Evolutionary conservation across 495 filamentous ascomycete genomes (phyloP).

Genomic region (Letharia lupina): DNA sequence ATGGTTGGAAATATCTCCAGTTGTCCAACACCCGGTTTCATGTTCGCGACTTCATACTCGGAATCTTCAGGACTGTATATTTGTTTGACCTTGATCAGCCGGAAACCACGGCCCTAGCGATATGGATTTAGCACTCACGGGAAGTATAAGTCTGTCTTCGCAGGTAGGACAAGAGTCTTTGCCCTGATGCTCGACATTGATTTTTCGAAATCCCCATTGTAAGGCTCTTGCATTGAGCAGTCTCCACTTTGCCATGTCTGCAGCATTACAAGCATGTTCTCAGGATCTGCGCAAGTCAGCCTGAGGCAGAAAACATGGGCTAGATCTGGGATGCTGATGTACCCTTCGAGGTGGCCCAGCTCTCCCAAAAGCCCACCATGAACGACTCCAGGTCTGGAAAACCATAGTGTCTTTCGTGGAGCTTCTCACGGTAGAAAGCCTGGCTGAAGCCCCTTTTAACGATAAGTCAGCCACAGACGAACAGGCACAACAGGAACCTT

Average conservation of each 20-base stretch:
- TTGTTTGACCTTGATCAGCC: slow-evolving; percentile 19
- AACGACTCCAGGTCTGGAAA: slow-evolving; percentile 60
- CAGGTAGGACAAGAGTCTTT: slow-evolving; percentile 55
- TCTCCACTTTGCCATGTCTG: slow-evolving; percentile 70
- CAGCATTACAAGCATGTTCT: slow-evolving; percentile 58
- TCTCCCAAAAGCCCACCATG: slow-evolving; percentile 63
- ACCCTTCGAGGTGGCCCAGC: slow-evolving; percentile 59
- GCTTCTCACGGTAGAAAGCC: slow-evolving; percentile 58
- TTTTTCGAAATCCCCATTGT: slow-evolving; percentile 55
- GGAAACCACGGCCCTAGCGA: background rate
- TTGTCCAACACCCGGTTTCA: slow-evolving; percentile 52
- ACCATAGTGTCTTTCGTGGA: slow-evolving; percentile 52
- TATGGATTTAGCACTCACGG: slow-evolving; percentile 39
- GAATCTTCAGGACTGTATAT: slow-evolving; percentile 53
- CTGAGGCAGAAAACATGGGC: slow-evolving; percentile 16
- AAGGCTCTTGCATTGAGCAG: slow-evolving; percentile 52
- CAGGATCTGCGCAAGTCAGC: slow-evolving; percentile 42
- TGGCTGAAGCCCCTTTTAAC: slow-evolving; percentile 54
- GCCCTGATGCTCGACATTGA: slow-evolving; percentile 61
- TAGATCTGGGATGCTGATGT: background rate
- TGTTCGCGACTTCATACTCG: slow-evolving; percentile 55
- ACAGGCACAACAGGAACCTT: slow-evolving; percentile 14
- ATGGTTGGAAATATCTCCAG: slow-evolving; percentile 52
- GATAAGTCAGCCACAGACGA: slow-evolving; percentile 1
- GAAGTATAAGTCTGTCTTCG: slow-evolving; percentile 66